Evolutionary conservation across 257 asterid species (phyloP).

Genomic region (Cinchona pubescens): DNA sequence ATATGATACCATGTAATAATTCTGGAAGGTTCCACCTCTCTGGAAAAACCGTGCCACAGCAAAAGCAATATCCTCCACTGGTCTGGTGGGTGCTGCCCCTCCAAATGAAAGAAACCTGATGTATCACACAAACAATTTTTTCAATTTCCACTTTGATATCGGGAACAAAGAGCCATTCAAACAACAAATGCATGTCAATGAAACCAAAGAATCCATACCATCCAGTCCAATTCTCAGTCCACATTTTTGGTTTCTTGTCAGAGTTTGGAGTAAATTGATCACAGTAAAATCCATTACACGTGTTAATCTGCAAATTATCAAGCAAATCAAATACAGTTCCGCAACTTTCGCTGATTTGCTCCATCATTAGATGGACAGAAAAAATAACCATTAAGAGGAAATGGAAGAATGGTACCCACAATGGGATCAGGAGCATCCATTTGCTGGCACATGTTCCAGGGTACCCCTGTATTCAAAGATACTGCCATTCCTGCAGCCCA

Average conservation of each 20-base stretch:
- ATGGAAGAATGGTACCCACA: slow-evolving; percentile 37
- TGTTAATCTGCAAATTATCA: slow-evolving; percentile 56
- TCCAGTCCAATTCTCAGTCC: slow-evolving; percentile 99
- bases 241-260: slow-evolving; percentile 68
- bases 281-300: slow-evolving; percentile 92
- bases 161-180: slow-evolving; percentile 10
- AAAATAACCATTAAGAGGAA: background rate
- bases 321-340: too few relatives aligned
- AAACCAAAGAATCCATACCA: slow-evolving; percentile 42
- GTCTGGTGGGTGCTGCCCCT: slow-evolving; percentile 69
- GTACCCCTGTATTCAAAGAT: slow-evolving; percentile 75
- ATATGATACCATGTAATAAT: slow-evolving; percentile 77
- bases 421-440: slow-evolving; percentile 80
- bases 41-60: slow-evolving; percentile 90
- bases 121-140: background rate
- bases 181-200: background rate
- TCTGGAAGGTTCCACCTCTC: slow-evolving; percentile 89
- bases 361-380: background rate
- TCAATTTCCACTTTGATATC: background rate
- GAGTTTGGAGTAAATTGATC: slow-evolving; percentile 92
- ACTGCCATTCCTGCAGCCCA: slow-evolving; percentile 96
- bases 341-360: background rate
- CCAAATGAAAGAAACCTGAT: slow-evolving; percentile 80
- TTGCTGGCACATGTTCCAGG: slow-evolving; percentile 98
- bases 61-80: slow-evolving; percentile 83